Evolutionary conservation across 495 filamentous ascomycete species (phyloP), one percentile per base, ranked within the genome.

Genomic region (Daldinia vernicosa): DNA sequence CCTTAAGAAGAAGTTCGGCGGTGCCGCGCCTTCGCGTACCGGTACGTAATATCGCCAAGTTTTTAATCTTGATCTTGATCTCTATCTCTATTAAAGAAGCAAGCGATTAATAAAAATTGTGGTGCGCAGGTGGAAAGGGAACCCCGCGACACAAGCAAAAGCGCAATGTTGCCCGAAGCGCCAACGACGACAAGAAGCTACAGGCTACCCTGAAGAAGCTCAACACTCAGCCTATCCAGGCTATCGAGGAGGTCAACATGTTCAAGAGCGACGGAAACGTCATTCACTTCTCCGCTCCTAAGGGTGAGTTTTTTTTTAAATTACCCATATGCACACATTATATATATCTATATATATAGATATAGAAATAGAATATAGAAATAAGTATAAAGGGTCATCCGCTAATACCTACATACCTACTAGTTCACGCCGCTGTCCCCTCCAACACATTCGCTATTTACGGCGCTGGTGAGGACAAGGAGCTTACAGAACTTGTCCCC

Each of bases 201-300:
- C 95, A 99, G 85, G 88, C 91, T 45, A 85, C 93, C 62, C 85
- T 97, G 40, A 97, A 96, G 90, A 97, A 97, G 88, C 88, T 97
- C 82, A 95, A 93, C 82, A 92, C 94, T 60, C 93, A 95, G 86
- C 93, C 95, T 77, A 97, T 99, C 84, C 94, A 97, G 87, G 93
- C 91, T 63, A 98, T 99, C 75, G 95, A 99, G 89, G 95, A 99
- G 86, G 95, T 99, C 79, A 99, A 99, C 89, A 99, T 98, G 96
- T 98, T 98, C 90, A 99, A 98, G 89, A 91, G 92, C 81, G 95
- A 99, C 77, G 95, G 95, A 76, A 99, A 99, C 83, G 95, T 99
- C 81, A 98, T 99, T 80, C 95, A 99, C 88, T 99, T 99, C 81
- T 89, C 92, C 76, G 92, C 92, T 71, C 95, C 95, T 59, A 98